Base-by-base conservation (phyloP, 176 grass and related monocot genomes). In the Tillandsia leiboldiana region DNA sequence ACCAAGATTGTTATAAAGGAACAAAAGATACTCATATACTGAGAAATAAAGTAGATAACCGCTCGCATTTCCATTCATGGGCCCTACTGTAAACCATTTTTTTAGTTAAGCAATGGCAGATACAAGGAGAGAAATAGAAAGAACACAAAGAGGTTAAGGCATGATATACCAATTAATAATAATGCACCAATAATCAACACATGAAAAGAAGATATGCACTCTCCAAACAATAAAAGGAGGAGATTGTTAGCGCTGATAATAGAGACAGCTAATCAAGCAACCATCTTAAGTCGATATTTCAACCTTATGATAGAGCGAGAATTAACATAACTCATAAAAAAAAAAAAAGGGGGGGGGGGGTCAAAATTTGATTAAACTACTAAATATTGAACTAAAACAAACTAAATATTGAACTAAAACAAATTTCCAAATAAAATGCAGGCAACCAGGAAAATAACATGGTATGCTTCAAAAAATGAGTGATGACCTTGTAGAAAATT, bases 401-500 rank as follows among this genome's bases (percentile, higher is more conserved):
- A 49, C 12, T 17, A 11, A 20, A 12, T 10, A 4, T 14, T 47
- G 2, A 13, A 51, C 8, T 28, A 50, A 10, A 81, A 54, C 26
- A 3, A 42, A 49, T 50, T 7, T 73, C 1, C 11, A 73, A 49
- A 77, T 50, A 65, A 23, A 71, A 22, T 24, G 77, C 48, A 47
- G 7, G 53, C 13, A 61, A 83, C 12, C 58, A 70, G 26, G 1
- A n/a, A 12, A 26, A 61, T 64, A 81, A 28, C 12, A 42, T 42
- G 12, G 53, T 2, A 50, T 68, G 28, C 13, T 11, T 13, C 42
- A 23, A 17, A 13, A 8, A 61, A 74, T 59, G 26, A 18, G 72
- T 49, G 72, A 53, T 1, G 50, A 87, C 88, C 88, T 91, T 84
- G 64, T 87, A 87, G 47, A 20, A 0, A 26, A 64, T 71, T 51